Evolutionary conservation across 768 basidiomycete species (phyloP), one percentile per base, ranked within the genome.

Genomic region (Calocybe gangraenosa): DNA sequence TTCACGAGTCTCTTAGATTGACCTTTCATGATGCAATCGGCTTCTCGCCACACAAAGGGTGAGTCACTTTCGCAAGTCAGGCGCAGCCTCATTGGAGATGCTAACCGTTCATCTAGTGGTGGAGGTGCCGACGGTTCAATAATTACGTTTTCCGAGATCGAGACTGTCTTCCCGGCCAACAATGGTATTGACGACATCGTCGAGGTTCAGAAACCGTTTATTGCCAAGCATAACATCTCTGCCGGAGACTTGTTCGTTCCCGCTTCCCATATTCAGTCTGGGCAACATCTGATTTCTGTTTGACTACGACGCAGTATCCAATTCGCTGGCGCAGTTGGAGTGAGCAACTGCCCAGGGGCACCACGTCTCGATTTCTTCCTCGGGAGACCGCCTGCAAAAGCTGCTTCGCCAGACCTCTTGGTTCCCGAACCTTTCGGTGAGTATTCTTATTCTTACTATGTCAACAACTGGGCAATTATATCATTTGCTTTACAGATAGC

Each of bases 91-190:
- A 14, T 14, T 5, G 13, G n/a, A 14, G 14, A 35, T 35, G 17
- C 7, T 35, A 35, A 18, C 17, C 13, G 8, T 31, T 8, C 17
- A n/a, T 7, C 5, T 7, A 70, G 68, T 43, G 67, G 69, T 44
- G 69, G 70, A 53, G 70, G 70, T 15, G 68, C 70, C 36, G 76
- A 79, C 47, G 78, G 75, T 21, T 77, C 75, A 3, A 69, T 78
- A 48, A 65, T 75, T 47, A 59, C 63, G 1, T 78, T 79, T 59
- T 52, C 57, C 18, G 60, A 65, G 7, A 65, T 67, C 30, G 77
- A 77, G 53, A 58, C 66, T 17, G 46, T 51, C 7, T 78, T 70
- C 6, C 34, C 34, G 7, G 71, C 74, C 3, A 76, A 76, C 52
- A 50, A 47, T 20, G 74, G 75, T 8, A 62, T 70, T 28, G 68